Evolutionary conservation across 2,329 filamentous ascomycete species (phyloP).

Genomic region (Trichoderma brevicompactum): DNA sequence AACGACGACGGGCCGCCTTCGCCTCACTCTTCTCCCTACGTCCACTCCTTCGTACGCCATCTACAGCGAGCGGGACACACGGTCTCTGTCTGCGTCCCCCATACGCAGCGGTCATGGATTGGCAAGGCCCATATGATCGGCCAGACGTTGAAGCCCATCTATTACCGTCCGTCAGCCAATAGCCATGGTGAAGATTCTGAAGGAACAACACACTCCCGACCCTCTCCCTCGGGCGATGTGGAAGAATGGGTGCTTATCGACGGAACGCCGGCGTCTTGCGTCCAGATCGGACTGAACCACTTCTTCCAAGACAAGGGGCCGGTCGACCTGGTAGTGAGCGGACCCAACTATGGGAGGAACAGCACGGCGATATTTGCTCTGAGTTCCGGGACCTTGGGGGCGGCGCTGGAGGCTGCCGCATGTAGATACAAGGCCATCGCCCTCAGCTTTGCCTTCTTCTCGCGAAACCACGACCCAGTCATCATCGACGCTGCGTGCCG

Average conservation of each 20-base stretch:
- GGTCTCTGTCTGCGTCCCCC: constrained; percentile 90
- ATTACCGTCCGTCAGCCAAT: constrained; percentile 68
- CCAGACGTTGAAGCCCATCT: constrained; percentile 79
- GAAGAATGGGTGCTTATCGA: constrained; percentile 85
- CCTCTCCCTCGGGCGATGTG: constrained; percentile 58
- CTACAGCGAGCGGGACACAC: constrained; percentile 77
- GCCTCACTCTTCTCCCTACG: constrained; percentile 76
- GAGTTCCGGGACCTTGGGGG: constrained; percentile 77
- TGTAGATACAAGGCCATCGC: constrained; percentile 76
- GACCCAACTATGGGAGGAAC: constrained; percentile 84
- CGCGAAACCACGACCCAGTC: constrained; percentile 77
- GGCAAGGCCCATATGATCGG: constrained; percentile 97
- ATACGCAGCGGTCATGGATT: constrained; percentile 95
- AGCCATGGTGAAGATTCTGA: constrained; percentile 54
- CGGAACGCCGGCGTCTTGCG: constrained; percentile 79
- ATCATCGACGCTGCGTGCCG: constrained; percentile 78
- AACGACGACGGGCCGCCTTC: constrained; percentile 86
- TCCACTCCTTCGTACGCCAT: constrained; percentile 72
- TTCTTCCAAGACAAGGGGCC: constrained; percentile 74
- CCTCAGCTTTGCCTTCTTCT: constrained; percentile 88
- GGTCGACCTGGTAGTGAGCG: constrained; percentile 76
- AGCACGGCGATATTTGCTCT: constrained; percentile 79
- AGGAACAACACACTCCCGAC: constrained; percentile 65
- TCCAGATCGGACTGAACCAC: constrained; percentile 81
- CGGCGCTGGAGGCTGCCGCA: constrained; percentile 75